Conservation (phyloP, 345 rosid species). For the Aquilaria yunnanensis region DNA sequence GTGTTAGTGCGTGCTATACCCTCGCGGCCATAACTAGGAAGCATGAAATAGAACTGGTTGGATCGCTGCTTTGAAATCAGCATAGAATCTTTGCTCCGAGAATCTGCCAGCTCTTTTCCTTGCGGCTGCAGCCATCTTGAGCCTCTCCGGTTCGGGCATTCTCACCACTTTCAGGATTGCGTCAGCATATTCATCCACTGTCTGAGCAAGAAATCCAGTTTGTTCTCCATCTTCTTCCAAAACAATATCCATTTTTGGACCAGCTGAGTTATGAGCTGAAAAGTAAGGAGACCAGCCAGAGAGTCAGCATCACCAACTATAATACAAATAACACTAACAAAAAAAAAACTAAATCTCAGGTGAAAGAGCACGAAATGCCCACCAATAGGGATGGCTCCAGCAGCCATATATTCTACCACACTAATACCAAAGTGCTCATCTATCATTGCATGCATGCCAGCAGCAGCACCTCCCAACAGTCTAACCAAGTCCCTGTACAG, state of each 20-base stretch:
- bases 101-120: conserved; percentile 64
- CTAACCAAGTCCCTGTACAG: conserved; percentile 65
- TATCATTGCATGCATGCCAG: conserved; percentile 77
- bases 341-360: background rate
- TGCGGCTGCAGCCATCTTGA: conserved; percentile 68
- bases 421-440: conserved; percentile 93
- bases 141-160: conserved; percentile 65
- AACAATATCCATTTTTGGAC: conserved; percentile 94
- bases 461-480: conserved; percentile 68
- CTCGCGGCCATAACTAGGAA: conserved; percentile 9
- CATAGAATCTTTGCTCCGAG: conserved; percentile 67
- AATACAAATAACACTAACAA: background rate
- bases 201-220: conserved; percentile 86
- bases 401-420: conserved; percentile 93
- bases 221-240: conserved; percentile 74
- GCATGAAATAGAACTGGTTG: conserved; percentile 30
- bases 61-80: conserved; percentile 63
- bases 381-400: conserved; percentile 97
- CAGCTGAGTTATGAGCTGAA: conserved; percentile 91
- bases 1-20: too few species aligned
- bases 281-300: conserved; percentile 2
- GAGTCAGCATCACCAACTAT: background rate
- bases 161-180: conserved; percentile 50
- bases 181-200: conserved; percentile 59
- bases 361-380: conserved; percentile 9